These are phyloP conservation scores for Cenchrus fungigraminus DNA, from an alignment of 176 grass and related monocot species.

Conservation along the genomic window DNA sequence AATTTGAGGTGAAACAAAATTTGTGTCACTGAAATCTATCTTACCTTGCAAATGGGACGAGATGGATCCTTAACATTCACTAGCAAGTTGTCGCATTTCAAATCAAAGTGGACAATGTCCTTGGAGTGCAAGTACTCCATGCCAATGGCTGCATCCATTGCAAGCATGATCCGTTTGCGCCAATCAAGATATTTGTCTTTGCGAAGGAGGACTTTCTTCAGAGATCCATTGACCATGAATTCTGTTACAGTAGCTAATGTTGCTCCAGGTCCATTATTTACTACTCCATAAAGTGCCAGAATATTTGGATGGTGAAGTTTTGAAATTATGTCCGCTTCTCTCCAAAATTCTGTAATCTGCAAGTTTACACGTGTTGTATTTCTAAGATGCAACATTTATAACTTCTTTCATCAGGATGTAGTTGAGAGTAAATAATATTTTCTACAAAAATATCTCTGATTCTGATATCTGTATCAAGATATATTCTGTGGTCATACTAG, in stretches of 20 bases:
- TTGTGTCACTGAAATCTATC: constrained; percentile 8
- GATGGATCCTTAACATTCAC: constrained; percentile 89
- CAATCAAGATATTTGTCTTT: constrained; percentile 80
- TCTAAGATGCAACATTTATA: background rate
- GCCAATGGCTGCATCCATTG: constrained; percentile 95
- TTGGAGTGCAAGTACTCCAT: constrained; percentile 98
- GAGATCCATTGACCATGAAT: constrained; percentile 91
- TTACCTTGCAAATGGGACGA: constrained; percentile 94
- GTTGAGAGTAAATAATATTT: background rate
- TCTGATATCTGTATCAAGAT: background rate
- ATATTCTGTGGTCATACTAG: background rate
- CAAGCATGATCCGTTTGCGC: constrained; percentile 68
- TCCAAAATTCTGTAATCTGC: constrained; percentile 82
- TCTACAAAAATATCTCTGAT: background rate
- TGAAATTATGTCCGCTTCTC: constrained; percentile 80
- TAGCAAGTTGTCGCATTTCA: constrained; percentile 98
- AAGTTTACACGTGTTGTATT: constrained; percentile 21
- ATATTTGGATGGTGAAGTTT: constrained; percentile 96
- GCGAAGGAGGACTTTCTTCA: constrained; percentile 75
- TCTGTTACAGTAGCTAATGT: constrained; percentile 90
- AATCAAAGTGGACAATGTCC: constrained; percentile 89
- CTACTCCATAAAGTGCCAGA: constrained; percentile 87
- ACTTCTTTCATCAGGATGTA: constrained; percentile 8
- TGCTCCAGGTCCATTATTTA: constrained; percentile 71
- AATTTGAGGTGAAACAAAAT: background rate